These are phyloP conservation scores for Nidula niveotomentosa DNA, from an alignment of 1,284 basidiomycete species.

Conservation along the genomic window DNA sequence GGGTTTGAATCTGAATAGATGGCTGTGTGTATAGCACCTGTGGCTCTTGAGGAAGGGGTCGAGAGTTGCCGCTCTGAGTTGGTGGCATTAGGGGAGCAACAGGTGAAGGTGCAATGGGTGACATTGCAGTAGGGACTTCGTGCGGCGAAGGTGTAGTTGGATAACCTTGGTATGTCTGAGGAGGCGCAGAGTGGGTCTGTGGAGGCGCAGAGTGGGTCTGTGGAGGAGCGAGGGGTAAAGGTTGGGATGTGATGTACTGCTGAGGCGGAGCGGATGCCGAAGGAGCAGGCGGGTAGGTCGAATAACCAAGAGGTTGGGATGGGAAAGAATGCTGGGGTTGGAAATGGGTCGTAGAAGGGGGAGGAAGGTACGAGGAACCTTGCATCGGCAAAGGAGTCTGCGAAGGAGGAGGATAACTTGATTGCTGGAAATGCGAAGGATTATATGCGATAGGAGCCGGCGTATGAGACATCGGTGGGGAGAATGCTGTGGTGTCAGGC, in stretches of 20 bases:
- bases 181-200: constrained; percentile 15
- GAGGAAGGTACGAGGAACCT: not conserved
- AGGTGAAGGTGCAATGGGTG: constrained; percentile 28
- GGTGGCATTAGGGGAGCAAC: constrained; percentile 10
- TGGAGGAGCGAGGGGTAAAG: constrained; percentile 13
- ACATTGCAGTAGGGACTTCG: constrained; percentile 28
- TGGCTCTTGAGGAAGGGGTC: constrained; percentile 56
- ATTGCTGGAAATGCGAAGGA: constrained; percentile 25
- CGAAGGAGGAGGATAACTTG: constrained; percentile 28
- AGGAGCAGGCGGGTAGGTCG: constrained; percentile 6
- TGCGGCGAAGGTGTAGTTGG: constrained; percentile 31
- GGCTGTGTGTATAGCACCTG: constrained; percentile 30
- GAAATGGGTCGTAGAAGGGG: constrained; percentile 8
- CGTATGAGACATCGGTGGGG: constrained; percentile 35
- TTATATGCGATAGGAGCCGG: constrained; percentile 29
- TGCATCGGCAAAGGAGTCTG: constrained; percentile 27
- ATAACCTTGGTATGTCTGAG: constrained; percentile 26
- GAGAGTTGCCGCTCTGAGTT: constrained; percentile 38
- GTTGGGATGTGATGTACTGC: constrained; percentile 23
- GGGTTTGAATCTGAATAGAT: constrained; percentile 6
- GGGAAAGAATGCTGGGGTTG: constrained; percentile 17
- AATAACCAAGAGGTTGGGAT: constrained; percentile 4
- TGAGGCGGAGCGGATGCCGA: constrained; percentile 5
- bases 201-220: constrained; percentile 15
- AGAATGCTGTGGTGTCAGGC: constrained; percentile 49